Evolutionary conservation across 1,139 yeast genomes (phyloP).

Genomic region (Pichia sp.): DNA sequence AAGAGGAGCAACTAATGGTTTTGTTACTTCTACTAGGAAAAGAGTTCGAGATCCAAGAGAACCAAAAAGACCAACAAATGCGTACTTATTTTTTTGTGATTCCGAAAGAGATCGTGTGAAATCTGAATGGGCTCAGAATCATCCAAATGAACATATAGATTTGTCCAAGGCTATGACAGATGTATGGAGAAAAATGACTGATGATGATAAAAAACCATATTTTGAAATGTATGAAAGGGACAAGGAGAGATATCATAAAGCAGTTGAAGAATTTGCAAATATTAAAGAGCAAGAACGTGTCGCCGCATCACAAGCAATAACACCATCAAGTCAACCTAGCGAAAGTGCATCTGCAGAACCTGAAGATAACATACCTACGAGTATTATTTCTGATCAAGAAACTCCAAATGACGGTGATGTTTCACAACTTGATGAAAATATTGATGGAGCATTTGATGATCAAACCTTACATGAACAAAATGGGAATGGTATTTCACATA

Average conservation of each 20-base stretch:
- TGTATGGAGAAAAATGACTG: conserved; percentile 73
- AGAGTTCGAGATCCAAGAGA: conserved; percentile 64
- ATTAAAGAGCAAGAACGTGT: conserved; percentile 28
- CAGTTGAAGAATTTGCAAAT: conserved; percentile 58
- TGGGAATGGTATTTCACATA: conserved; percentile 3
- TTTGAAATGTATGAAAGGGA: conserved; percentile 76
- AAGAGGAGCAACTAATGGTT: conserved; percentile 13
- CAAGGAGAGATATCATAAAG: conserved; percentile 64
- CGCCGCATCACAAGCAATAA: conserved; percentile 3
- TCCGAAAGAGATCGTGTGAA: conserved; percentile 70
- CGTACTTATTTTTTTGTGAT: conserved; percentile 82
- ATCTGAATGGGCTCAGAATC: conserved; percentile 41
- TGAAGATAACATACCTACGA: conserved; percentile 5
- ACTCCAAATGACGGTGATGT: conserved; percentile 10
- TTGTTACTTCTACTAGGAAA: conserved; percentile 20
- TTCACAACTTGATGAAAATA: conserved; percentile 7
- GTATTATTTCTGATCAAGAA: conserved; percentile 4
- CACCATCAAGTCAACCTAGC: not conserved
- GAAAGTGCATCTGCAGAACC: conserved; percentile 11
- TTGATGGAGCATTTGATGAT: conserved; percentile 10
- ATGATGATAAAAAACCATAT: conserved; percentile 67
- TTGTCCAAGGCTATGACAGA: conserved; percentile 75
- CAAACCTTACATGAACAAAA: not conserved
- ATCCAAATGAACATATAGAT: conserved; percentile 49
- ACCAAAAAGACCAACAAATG: conserved; percentile 87